Percentiles rank a stretch among this genome's conserved stretches.
Evolutionary conservation across 768 basidiomycete species (phyloP).

Genomic region (Psilocybe sp.): DNA sequence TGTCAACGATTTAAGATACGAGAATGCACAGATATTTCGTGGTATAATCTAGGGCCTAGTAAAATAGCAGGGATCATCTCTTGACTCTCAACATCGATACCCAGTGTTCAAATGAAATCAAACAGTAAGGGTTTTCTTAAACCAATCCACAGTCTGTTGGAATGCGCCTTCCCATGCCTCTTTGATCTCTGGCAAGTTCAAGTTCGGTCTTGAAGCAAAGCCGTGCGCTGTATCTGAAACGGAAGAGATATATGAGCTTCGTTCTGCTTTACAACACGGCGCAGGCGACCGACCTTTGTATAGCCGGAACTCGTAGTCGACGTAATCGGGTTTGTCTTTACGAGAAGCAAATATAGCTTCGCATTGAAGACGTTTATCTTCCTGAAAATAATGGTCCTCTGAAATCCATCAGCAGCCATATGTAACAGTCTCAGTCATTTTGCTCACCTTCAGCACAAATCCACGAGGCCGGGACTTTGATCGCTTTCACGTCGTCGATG

Average conservation of each 20-base stretch:
- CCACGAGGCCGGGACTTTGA: slow-evolving; percentile 38
- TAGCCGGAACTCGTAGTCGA: slow-evolving; percentile 40
- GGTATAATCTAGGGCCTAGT: background rate
- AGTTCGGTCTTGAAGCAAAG: slow-evolving; percentile 41
- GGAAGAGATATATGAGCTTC: background rate
- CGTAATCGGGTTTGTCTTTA: slow-evolving; percentile 30
- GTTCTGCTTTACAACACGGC: background rate
- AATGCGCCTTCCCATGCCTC: slow-evolving; percentile 14
- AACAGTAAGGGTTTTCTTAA: slow-evolving; percentile 29
- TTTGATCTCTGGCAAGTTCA: slow-evolving; percentile 38
- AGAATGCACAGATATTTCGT: too few relatives aligned
- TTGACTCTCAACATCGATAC: background rate
- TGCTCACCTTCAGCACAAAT: slow-evolving; percentile 39
- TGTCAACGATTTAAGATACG: too few relatives aligned
- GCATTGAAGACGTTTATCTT: slow-evolving; percentile 11
- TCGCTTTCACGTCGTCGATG: slow-evolving; percentile 30
- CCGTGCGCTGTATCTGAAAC: slow-evolving; percentile 42
- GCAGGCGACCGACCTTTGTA: slow-evolving; percentile 37
- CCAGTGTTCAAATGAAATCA: background rate
- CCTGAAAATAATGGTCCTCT: too few relatives aligned
- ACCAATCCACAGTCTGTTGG: slow-evolving; percentile 32
- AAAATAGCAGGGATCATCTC: background rate
- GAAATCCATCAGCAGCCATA: too few relatives aligned
- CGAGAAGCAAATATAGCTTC: slow-evolving; percentile 36
- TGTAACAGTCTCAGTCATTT: too few relatives aligned